Evolutionary conservation across 31 red algal genomes (phyloP).

Genomic region (Endocladia muricata): DNA sequence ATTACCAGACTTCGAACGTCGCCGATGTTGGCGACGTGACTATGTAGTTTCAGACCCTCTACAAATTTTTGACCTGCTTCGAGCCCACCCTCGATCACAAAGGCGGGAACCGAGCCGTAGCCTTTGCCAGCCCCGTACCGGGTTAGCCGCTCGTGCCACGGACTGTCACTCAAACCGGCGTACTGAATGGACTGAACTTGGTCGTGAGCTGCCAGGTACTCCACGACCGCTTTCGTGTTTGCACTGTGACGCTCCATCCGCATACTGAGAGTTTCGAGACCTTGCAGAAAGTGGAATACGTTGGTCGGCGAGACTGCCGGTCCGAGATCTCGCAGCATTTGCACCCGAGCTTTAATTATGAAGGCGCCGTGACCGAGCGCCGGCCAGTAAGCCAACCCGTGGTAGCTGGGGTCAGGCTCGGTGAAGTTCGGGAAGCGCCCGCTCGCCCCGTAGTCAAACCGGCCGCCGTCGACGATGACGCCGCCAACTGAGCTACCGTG

Average conservation of each 20-base stretch:
- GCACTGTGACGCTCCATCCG: conserved; percentile 26
- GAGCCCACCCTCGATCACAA: conserved; percentile 11
- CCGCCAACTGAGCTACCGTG: conserved; percentile 16
- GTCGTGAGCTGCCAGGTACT: neutral
- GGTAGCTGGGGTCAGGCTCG: neutral
- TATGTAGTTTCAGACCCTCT: neutral
- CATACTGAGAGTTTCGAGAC: conserved; percentile 23
- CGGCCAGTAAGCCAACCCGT: conserved; percentile 4
- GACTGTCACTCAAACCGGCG: neutral
- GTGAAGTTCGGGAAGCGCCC: conserved; percentile 5
- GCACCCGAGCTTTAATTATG: neutral
- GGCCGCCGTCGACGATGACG: conserved; percentile 8
- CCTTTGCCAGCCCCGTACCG: neutral
- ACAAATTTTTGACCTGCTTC: conserved; percentile 16
- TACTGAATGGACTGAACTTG: conserved; percentile 4
- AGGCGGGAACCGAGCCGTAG: neutral
- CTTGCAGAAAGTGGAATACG: conserved; percentile 1
- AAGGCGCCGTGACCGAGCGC: conserved; percentile 7
- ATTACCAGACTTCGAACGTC: conserved; percentile 9
- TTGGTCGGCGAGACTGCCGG: conserved; percentile 6
- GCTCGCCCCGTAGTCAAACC: conserved; percentile 2
- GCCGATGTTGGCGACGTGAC: conserved; percentile 27
- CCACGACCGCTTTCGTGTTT: conserved; percentile 10
- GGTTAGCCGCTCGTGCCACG: neutral
- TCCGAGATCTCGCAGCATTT: conserved; percentile 10